Evolutionary conservation across 1,284 basidiomycete genomes (phyloP).

Genomic region (Cryptococcus sp.): DNA sequence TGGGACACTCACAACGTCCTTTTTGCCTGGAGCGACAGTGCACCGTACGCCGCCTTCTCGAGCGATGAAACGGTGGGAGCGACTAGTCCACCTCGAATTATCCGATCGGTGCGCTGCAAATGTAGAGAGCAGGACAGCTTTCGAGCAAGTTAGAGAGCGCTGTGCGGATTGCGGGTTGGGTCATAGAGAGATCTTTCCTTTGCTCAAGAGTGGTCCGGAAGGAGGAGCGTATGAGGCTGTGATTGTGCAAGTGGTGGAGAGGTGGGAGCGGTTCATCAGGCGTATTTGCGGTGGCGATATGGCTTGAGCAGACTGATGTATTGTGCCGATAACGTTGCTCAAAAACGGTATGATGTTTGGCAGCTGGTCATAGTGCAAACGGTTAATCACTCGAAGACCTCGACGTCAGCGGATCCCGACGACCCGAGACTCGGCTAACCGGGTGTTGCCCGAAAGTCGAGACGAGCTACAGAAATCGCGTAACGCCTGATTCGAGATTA

Average conservation of each 20-base stretch:
- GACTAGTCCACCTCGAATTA: conserved; percentile 52
- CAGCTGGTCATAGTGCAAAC: no score
- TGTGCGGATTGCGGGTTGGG: conserved; percentile 46
- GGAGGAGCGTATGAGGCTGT: conserved; percentile 36
- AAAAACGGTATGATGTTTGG: no score
- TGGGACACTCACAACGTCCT: conserved; percentile 25
- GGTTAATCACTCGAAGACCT: no score
- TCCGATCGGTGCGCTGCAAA: conserved; percentile 33
- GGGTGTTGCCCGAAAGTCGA: no score
- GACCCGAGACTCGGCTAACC: no score
- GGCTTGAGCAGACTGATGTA: no score
- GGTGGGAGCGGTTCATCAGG: conserved; percentile 50
- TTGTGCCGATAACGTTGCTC: no score
- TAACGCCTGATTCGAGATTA: no score
- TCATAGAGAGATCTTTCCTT: conserved; percentile 49
- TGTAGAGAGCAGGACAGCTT: conserved; percentile 14
- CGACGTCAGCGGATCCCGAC: no score
- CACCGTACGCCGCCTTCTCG: conserved; percentile 11
- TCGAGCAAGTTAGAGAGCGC: conserved; percentile 22
- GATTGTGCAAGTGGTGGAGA: conserved; percentile 40
- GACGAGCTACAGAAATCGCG: no score
- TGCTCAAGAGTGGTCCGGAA: conserved; percentile 16
- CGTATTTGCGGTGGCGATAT: conserved; percentile 14
- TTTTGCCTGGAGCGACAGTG: conserved; percentile 41
- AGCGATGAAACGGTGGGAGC: conserved; percentile 48